Conservation (phyloP, 2,329 filamentous ascomycete genomes). For the Xylaria sp. region DNA sequence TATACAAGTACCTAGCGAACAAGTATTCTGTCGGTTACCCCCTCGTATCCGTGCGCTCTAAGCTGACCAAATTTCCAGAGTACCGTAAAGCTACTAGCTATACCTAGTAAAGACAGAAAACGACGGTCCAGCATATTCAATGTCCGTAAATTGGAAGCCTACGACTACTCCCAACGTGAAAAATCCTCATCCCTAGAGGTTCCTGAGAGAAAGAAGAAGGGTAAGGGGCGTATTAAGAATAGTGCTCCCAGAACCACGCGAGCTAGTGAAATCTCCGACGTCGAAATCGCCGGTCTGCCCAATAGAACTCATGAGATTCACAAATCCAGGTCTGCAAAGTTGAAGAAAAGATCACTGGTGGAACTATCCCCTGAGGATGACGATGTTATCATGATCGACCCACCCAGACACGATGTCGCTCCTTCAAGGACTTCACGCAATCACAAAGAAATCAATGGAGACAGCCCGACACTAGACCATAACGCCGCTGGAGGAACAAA, state of each 20-base stretch:
- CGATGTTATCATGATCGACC: constrained; percentile 48
- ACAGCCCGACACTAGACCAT: neutral
- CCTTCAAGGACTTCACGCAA: constrained; percentile 15
- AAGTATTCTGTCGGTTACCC: constrained; percentile 55
- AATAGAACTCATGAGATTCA: constrained; percentile 35
- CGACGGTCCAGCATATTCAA: neutral
- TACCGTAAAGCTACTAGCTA: constrained; percentile 36
- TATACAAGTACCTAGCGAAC: constrained; percentile 61
- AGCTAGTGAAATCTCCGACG: constrained; percentile 29
- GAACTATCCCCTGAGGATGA: constrained; percentile 29
- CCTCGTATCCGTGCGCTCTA: constrained; percentile 2
- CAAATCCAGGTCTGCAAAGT: constrained; percentile 40
- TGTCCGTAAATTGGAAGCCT: constrained; percentile 34
- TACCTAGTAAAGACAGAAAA: constrained; percentile 37
- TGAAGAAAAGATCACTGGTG: constrained; percentile 41
- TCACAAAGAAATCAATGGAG: neutral
- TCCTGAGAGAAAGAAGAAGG: constrained; percentile 36
- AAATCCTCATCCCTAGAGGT: constrained; percentile 43
- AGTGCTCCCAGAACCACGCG: constrained; percentile 36
- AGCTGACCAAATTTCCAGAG: constrained; percentile 35
- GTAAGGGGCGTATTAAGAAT: constrained; percentile 30
- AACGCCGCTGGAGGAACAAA: constrained; percentile 1
- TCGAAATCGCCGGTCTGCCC: constrained; percentile 24
- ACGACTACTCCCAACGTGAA: constrained; percentile 39
- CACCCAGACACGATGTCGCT: constrained; percentile 20